phyloP scores from a whole-genome alignment of 148 eudicot species.

The Arbutus unedo region DNA sequence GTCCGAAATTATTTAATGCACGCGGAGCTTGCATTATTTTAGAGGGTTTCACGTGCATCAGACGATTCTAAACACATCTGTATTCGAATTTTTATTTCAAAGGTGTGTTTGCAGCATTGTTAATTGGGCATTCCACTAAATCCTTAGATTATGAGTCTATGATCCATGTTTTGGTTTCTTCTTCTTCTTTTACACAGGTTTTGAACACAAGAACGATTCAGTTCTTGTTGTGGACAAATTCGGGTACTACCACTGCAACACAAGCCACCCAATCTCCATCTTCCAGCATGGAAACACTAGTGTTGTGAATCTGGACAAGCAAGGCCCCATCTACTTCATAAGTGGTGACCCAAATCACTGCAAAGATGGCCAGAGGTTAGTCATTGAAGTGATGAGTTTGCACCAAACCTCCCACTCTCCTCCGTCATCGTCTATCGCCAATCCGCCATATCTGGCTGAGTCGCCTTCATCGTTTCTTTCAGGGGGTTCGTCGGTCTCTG shows the following conservation, averaged over 20 bases:
- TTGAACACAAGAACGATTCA: constrained; percentile 61
- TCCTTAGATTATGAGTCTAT: background rate
- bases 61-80: no score
- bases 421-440: background rate
- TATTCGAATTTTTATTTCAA: no score
- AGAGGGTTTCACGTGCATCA: no score
- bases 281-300: constrained; percentile 54
- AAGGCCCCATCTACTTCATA: constrained; percentile 49
- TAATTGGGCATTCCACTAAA: background rate
- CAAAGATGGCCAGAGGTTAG: constrained; percentile 43
- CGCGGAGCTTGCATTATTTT: no score
- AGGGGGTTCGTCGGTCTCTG: constrained; percentile 5
- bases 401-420: constrained; percentile 13
- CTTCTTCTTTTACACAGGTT: constrained; percentile 31
- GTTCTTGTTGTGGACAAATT: constrained; percentile 62
- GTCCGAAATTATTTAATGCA: no score
- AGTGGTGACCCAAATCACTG: constrained; percentile 55
- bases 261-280: constrained; percentile 28
- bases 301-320: constrained; percentile 29
- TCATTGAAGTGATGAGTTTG: constrained; percentile 38
- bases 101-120: background rate
- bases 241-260: constrained; percentile 66
- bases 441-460: background rate
- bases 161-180: background rate
- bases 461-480: constrained; percentile 20